These are phyloP conservation scores for Hypholoma sublateritium DNA, from an alignment of 768 basidiomycete genomes.

Conservation along the genomic window DNA sequence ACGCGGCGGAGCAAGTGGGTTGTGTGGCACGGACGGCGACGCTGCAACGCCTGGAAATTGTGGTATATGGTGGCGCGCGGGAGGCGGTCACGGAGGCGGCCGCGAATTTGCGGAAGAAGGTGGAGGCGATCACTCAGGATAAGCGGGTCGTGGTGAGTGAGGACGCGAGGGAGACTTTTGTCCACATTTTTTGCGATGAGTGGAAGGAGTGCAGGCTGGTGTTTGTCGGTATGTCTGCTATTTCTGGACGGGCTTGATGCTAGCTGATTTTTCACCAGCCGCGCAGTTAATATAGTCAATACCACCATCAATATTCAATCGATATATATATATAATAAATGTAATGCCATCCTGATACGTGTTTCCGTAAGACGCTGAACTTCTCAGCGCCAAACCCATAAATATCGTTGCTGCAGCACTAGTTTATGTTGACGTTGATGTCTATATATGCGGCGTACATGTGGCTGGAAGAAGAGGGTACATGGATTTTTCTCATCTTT, in stretches of 20 bases:
- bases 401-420: too few relatives aligned
- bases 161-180: conserved; percentile 11
- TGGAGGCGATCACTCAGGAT: conserved; percentile 12
- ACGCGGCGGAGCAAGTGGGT: conserved; percentile 27
- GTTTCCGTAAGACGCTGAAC: too few relatives aligned
- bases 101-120: background rate
- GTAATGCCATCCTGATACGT: too few relatives aligned
- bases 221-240: conserved; percentile 8
- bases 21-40: conserved; percentile 23
- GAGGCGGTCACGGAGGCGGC: background rate
- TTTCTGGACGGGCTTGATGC: background rate
- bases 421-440: too few relatives aligned
- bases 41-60: conserved; percentile 27
- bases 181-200: conserved; percentile 11
- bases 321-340: too few relatives aligned
- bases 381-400: too few relatives aligned
- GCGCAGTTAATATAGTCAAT: background rate
- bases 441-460: too few relatives aligned
- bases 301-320: too few relatives aligned
- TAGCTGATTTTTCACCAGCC: background rate
- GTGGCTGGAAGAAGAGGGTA: too few relatives aligned
- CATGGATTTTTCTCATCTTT: too few relatives aligned
- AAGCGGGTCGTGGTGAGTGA: conserved; percentile 9
- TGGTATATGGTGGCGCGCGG: conserved; percentile 15
- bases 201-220: conserved; percentile 11